These are phyloP conservation scores for Paspalum vaginatum DNA, from an alignment of 176 grass and related monocot genomes.

Conservation along the genomic window DNA sequence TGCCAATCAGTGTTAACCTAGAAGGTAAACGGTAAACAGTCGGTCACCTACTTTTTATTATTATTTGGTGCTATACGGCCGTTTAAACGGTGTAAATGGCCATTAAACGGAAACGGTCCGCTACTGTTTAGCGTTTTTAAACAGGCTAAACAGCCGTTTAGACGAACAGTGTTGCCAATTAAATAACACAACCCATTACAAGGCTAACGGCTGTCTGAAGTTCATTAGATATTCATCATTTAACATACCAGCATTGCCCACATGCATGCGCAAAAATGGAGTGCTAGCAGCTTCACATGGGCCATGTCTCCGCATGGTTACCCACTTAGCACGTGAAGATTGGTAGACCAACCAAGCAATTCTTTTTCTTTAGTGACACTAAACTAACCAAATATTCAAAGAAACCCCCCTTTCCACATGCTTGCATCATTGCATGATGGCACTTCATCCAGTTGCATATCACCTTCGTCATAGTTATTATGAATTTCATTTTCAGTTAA, in stretches of 20 bases:
- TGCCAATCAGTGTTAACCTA: too few species aligned
- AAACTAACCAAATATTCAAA: conserved; percentile 13
- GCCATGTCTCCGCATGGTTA: not conserved
- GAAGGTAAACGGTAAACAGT: too few species aligned
- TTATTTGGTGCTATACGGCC: too few species aligned
- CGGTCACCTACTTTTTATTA: too few species aligned
- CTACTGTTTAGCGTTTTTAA: too few species aligned
- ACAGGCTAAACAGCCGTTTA: too few species aligned
- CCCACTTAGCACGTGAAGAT: conserved; percentile 28
- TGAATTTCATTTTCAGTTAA: not conserved
- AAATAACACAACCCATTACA: not conserved
- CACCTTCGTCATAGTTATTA: not conserved
- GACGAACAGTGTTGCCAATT: too few species aligned
- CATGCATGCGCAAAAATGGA: conserved; percentile 22
- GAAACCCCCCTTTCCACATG: conserved; percentile 33
- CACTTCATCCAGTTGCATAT: not conserved
- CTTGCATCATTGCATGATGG: conserved; percentile 30
- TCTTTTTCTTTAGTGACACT: conserved; percentile 4
- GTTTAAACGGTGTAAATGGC: too few species aligned
- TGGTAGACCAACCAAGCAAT: not conserved
- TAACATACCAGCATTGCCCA: not conserved
- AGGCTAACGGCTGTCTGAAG: not conserved
- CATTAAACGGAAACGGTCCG: too few species aligned
- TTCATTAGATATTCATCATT: not conserved
- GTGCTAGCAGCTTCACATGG: conserved; percentile 31